Evolutionary conservation across 257 asterid genomes (phyloP).

Genomic region (Penstemon newberryi): DNA sequence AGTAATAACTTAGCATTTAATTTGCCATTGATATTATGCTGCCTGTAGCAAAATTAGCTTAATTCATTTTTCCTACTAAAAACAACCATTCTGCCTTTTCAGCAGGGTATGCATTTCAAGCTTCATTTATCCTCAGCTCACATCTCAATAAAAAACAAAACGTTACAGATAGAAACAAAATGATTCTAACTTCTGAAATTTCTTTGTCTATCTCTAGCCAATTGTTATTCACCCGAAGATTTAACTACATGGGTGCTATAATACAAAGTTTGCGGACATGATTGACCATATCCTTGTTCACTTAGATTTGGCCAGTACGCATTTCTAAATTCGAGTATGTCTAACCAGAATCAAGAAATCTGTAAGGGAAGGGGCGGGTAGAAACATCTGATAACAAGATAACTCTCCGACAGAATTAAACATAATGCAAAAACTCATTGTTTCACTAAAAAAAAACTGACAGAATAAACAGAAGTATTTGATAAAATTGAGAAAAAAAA

Average conservation of each 20-base stretch:
- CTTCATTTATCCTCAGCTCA: not conserved
- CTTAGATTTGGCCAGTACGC: not conserved
- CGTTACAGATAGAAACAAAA: not conserved
- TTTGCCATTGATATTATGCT: not conserved
- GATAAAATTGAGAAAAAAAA: not conserved
- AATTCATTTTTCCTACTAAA: slow-evolving; percentile 4
- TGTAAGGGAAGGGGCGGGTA: not conserved
- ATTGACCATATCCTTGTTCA: not conserved
- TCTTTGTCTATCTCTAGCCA: not conserved
- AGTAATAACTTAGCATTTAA: not conserved
- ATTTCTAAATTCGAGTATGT: not conserved
- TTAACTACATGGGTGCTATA: not conserved
- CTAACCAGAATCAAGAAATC: not conserved
- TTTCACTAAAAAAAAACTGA: not conserved
- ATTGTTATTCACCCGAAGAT: not conserved
- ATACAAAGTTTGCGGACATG: not conserved
- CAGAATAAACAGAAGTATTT: not conserved
- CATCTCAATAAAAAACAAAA: slow-evolving; percentile 10
- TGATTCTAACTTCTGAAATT: not conserved
- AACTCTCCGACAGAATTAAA: not conserved
- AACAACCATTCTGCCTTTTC: not conserved
- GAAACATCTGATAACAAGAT: not conserved
- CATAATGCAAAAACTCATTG: not conserved
- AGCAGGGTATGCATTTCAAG: not conserved
- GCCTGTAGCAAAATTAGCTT: not conserved